Conservation (phyloP, 306 rosid genomes). For the Lablab purpureus region DNA sequence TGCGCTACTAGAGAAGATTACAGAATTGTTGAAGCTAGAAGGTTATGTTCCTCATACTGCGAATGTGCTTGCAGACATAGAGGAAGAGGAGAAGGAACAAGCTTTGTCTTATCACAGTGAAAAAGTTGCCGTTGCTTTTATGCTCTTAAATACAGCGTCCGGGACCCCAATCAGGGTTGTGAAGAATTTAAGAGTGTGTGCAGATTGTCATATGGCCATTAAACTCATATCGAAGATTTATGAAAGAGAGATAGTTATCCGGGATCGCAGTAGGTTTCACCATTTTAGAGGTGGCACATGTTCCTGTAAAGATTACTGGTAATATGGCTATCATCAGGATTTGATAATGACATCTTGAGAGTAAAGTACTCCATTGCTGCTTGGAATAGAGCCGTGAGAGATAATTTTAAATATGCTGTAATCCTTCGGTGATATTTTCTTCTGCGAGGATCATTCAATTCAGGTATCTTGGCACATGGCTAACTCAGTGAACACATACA, state of each 20-base stretch:
- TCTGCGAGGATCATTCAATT: too few relatives aligned
- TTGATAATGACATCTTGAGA: slow-evolving; percentile 27
- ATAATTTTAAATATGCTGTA: too few relatives aligned
- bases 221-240: slow-evolving; percentile 68
- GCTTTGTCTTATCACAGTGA: slow-evolving; percentile 71
- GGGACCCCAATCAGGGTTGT: slow-evolving; percentile 66
- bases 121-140: slow-evolving; percentile 67
- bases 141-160: slow-evolving; percentile 61
- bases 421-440: too few relatives aligned
- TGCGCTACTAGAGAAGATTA: slow-evolving; percentile 56
- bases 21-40: slow-evolving; percentile 60
- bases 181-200: slow-evolving; percentile 66
- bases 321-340: slow-evolving; percentile 34
- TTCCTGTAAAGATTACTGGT: slow-evolving; percentile 70
- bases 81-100: slow-evolving; percentile 72
- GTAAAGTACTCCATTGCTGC: background rate
- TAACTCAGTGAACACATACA: too few relatives aligned
- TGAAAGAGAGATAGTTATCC: slow-evolving; percentile 57
- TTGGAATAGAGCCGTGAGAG: too few relatives aligned
- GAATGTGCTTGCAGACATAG: slow-evolving; percentile 67
- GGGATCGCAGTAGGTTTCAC: slow-evolving; percentile 69
- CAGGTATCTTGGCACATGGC: too few relatives aligned
- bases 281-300: slow-evolving; percentile 64
- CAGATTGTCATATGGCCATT: slow-evolving; percentile 70
- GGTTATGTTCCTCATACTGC: slow-evolving; percentile 66